Conservation (phyloP, 169 alveolate species). For the Toxoplasma gondii region DNA sequence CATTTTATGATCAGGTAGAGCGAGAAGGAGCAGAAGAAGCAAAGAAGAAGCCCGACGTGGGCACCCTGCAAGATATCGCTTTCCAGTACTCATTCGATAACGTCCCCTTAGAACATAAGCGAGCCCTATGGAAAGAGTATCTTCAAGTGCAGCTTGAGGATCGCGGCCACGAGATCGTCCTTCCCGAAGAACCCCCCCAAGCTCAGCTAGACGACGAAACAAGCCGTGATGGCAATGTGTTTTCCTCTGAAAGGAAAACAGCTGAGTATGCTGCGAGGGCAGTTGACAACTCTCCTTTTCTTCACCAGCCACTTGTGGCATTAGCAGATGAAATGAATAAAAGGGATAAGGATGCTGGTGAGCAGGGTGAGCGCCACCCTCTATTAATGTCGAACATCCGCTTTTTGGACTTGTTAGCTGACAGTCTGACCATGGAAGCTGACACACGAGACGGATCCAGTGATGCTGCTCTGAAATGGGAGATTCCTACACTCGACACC, state of each 20-base stretch:
- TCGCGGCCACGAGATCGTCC: slow-evolving; percentile 2
- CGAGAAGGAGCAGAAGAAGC: neutral
- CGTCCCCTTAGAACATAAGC: slow-evolving; percentile 22
- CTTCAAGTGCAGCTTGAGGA: slow-evolving; percentile 13
- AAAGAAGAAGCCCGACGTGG: neutral
- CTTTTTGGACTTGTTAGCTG: neutral
- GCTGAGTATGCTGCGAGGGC: no score
- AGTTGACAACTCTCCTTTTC: neutral
- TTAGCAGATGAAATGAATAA: neutral
- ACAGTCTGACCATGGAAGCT: neutral
- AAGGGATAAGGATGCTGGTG: neutral
- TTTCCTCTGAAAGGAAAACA: no score
- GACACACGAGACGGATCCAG: neutral
- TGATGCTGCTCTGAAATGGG: neutral
- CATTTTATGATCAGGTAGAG: neutral
- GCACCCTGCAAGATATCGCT: neutral
- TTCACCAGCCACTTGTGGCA: neutral
- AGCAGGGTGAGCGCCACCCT: neutral
- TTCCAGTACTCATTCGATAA: slow-evolving; percentile 28
- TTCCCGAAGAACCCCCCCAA: neutral
- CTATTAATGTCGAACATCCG: neutral
- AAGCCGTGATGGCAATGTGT: neutral
- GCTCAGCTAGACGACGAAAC: neutral
- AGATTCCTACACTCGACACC: neutral
- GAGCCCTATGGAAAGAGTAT: neutral